Conservation (phyloP, 73 alveolate genomes). For the Halteria grandinella region DNA sequence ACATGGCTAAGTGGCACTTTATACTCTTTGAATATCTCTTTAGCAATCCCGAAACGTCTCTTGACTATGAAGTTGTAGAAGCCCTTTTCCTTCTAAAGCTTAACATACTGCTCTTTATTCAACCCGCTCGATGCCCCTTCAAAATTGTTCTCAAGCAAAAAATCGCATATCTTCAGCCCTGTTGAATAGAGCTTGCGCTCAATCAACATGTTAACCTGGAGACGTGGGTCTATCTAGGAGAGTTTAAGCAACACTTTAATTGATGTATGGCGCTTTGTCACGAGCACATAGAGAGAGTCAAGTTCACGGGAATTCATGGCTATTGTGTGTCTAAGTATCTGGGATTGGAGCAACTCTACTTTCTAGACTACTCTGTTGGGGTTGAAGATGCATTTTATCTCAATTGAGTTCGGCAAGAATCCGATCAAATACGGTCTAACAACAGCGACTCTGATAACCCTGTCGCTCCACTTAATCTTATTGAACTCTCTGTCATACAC, state of each 20-base stretch:
- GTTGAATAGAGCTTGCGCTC: constrained; percentile 64
- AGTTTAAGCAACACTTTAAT: constrained; percentile 38
- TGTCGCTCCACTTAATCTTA: constrained; percentile 59
- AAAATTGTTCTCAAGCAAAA: constrained; percentile 46
- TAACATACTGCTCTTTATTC: constrained; percentile 32
- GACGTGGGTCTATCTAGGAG: constrained; percentile 48
- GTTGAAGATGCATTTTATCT: constrained; percentile 57
- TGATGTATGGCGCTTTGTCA: constrained; percentile 19
- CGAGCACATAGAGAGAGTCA: constrained; percentile 20
- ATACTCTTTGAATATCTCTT: constrained; percentile 51
- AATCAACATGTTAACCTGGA: constrained; percentile 29
- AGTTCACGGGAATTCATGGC: constrained; percentile 38
- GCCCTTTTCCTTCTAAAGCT: constrained; percentile 50
- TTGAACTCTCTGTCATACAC: constrained; percentile 55
- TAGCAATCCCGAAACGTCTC: constrained; percentile 18
- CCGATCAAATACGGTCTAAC: constrained; percentile 63
- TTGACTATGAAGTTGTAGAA: constrained; percentile 52
- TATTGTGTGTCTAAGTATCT: constrained; percentile 14
- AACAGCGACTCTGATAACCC: constrained; percentile 33
- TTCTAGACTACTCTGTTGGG: constrained; percentile 62
- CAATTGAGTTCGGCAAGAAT: constrained; percentile 39
- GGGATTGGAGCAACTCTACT: constrained; percentile 19
- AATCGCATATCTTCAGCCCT: constrained; percentile 59
- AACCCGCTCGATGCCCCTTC: too few relatives aligned
- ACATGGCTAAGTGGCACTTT: constrained; percentile 19